phyloP scores from a whole-genome alignment of 2,329 filamentous ascomycete genomes.

The Cryphonectria naterciae region DNA sequence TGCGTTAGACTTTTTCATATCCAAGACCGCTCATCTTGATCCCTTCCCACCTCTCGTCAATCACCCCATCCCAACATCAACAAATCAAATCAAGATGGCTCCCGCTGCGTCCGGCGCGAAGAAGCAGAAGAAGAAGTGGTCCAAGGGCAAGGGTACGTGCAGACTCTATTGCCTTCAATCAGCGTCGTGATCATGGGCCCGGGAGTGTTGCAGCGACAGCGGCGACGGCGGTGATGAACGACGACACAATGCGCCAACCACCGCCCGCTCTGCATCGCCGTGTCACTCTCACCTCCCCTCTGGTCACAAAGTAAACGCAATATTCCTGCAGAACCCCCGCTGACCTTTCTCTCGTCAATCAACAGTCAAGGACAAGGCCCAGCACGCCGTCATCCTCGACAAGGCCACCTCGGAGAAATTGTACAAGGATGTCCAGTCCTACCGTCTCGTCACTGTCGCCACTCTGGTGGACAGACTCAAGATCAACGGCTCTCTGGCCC shows the following conservation, averaged over 20 bases:
- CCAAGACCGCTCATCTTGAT: slow-evolving; percentile 22
- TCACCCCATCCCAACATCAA: slow-evolving; percentile 35
- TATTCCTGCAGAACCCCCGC: not conserved
- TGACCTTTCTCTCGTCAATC: slow-evolving; percentile 13
- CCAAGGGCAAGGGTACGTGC: slow-evolving; percentile 67
- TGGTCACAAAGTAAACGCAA: not conserved
- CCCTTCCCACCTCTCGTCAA: slow-evolving; percentile 23
- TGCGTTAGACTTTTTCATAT: slow-evolving; percentile 31
- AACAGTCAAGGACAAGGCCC: slow-evolving; percentile 98
- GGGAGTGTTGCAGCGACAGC: slow-evolving; percentile 6
- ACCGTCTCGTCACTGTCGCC: slow-evolving; percentile 98
- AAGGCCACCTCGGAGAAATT: slow-evolving; percentile 97
- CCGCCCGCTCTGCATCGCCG: not conserved
- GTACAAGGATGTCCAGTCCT: slow-evolving; percentile 99
- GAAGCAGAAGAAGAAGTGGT: slow-evolving; percentile 85
- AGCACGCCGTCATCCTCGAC: slow-evolving; percentile 99
- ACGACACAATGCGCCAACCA: not conserved
- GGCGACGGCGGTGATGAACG: not conserved
- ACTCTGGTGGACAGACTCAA: slow-evolving; percentile 99
- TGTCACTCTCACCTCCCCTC: not conserved
- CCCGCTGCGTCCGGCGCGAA: slow-evolving; percentile 66
- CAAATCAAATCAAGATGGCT: slow-evolving; percentile 50
- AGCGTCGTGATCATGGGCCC: slow-evolving; percentile 14
- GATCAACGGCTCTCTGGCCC: slow-evolving; percentile 98
- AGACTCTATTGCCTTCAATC: slow-evolving; percentile 12